Conservation (phyloP, 2,329 filamentous ascomycete species). For the Colletotrichum sp. region DNA sequence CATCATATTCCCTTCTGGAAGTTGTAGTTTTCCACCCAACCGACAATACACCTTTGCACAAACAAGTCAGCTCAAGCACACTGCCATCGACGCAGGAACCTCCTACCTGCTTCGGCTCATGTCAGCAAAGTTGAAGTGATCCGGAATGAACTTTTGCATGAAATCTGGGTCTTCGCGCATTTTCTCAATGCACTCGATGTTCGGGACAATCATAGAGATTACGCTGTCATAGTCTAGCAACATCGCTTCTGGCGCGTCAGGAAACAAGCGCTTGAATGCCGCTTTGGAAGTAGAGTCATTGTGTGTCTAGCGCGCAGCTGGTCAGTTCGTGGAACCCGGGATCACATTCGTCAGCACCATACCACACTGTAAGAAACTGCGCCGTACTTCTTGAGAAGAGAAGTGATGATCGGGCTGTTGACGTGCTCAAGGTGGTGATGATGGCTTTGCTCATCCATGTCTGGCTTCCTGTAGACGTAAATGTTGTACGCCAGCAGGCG, state of each 20-base stretch:
- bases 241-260: not conserved
- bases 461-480: not conserved
- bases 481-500: not conserved
- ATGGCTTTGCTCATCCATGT: not conserved
- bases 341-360: not conserved
- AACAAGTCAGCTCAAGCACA: not conserved
- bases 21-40: not conserved
- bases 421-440: not conserved
- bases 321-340: not conserved
- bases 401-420: not conserved
- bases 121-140: conserved; percentile 8
- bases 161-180: conserved; percentile 6
- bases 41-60: not conserved
- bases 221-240: not conserved
- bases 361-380: not conserved
- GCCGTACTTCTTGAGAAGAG: not conserved
- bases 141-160: not conserved
- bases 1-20: not conserved
- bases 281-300: not conserved
- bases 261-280: not conserved
- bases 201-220: not conserved
- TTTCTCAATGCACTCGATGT: not conserved
- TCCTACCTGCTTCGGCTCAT: not conserved
- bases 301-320: not conserved
- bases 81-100: not conserved